Base-by-base conservation (phyloP, 2,329 filamentous ascomycete species). In the Ceratocystis destructans region DNA sequence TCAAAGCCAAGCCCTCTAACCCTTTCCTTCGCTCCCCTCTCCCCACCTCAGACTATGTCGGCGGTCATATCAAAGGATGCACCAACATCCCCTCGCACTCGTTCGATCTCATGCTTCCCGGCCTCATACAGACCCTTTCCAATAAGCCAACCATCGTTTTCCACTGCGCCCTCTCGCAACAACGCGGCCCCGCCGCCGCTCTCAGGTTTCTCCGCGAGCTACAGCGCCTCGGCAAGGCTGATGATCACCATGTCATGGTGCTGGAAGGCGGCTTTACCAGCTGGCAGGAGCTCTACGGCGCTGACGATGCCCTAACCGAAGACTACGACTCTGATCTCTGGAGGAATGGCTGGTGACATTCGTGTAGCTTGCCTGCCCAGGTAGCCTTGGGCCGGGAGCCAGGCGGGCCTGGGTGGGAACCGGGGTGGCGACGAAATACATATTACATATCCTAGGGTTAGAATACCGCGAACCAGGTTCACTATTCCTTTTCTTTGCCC, bases 141-240 rank as follows among this genome's bases (percentile, higher is more conserved):
- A 85, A 87, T 73, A 91, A 90, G 75, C 84, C 94, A 66, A 87
- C 82, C 10, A 90, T 99, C 15, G 84, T 99, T 1, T 99, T 99
- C 75, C 94, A 99, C 77, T 99, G 94, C 76, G 88, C 89, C 20
- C 79, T 97, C 66, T 93, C 88, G 70, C 94, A 97, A 78, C 88
- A 96, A 77, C 82, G 94, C 0, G 94, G 94, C 0, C 94, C 94
- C 0, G 83, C 83, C 63, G 91, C 93, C 2, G 94, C 94, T 2
- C 77, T 96, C 71, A 81, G 82, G 72, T 97, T 96, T 75, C 71
- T 92, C 68, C 79, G 88, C 45, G 66, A 67, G 46, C 57, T 62
- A 12, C 45, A 66, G 41, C 64, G 62, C 3, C 22, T 62, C 1
- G 64, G 41, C 5, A 12, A 55, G n/a, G 20, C 53, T 5, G 44